Evolutionary conservation across 495 filamentous ascomycete species (phyloP).

Genomic region (Xylaria castorea): DNA sequence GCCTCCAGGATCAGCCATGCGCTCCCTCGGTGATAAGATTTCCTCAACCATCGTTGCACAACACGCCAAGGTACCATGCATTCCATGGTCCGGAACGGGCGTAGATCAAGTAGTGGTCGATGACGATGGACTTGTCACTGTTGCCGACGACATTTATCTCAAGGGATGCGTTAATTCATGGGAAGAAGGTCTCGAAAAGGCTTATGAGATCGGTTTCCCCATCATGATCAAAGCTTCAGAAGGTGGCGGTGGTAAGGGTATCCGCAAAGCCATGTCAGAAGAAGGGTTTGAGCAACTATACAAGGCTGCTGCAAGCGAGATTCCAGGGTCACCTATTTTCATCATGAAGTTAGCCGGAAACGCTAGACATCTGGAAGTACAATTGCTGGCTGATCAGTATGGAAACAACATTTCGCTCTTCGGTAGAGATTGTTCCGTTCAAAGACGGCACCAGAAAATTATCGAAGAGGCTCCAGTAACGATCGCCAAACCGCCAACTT

Average conservation of each 20-base stretch:
- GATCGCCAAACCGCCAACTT: constrained; percentile 85
- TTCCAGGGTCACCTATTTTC: constrained; percentile 99
- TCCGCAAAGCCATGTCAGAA: constrained; percentile 90
- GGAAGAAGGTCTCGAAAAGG: constrained; percentile 86
- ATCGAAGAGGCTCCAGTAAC: constrained; percentile 99
- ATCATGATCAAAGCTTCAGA: constrained; percentile 99
- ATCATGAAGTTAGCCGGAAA: constrained; percentile 99
- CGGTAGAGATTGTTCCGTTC: constrained; percentile 97
- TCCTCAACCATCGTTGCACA: constrained; percentile 99
- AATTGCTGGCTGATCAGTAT: constrained; percentile 97
- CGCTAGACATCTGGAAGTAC: constrained; percentile 95
- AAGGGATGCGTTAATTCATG: constrained; percentile 89
- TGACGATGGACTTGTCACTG: constrained; percentile 86
- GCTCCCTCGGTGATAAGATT: constrained; percentile 98
- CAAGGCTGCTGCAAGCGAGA: constrained; percentile 94
- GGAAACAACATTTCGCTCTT: constrained; percentile 99
- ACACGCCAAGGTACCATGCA: constrained; percentile 95
- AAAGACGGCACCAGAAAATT: constrained; percentile 99
- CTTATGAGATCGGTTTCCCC: constrained; percentile 91
- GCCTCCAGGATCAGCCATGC: constrained; percentile 96
- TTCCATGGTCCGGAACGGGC: constrained; percentile 96
- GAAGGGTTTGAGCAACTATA: constrained; percentile 85
- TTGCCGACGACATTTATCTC: constrained; percentile 83
- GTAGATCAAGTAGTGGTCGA: constrained; percentile 83
- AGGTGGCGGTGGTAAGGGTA: constrained; percentile 99